Percentiles rank a stretch among this genome's conserved stretches.
Conservation (phyloP, 305 asterid genomes). For the Rubia balearica region DNA sequence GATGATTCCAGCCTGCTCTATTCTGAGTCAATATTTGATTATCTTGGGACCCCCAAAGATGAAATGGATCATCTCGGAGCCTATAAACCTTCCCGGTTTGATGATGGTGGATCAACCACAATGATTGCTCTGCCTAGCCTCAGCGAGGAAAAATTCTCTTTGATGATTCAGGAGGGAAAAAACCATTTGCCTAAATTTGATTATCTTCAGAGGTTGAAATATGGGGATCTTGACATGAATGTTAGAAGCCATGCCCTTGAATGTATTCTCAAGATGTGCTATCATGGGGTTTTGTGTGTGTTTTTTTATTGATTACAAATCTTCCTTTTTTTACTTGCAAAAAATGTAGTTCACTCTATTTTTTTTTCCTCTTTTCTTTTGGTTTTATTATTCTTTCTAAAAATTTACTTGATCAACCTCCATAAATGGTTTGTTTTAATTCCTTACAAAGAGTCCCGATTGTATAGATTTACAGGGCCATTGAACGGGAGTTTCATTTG, state of each 20-base stretch:
- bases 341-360: conserved; percentile 5
- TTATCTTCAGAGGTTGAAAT: conserved; percentile 61
- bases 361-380: too few species aligned
- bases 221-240: conserved; percentile 60
- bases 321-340: not conserved
- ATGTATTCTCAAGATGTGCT: conserved; percentile 70
- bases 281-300: not conserved
- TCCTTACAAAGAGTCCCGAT: too few species aligned
- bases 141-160: conserved; percentile 39
- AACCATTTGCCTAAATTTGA: conserved; percentile 47
- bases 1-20: conserved; percentile 45
- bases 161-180: conserved; percentile 53
- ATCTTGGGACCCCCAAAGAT: conserved; percentile 28
- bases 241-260: conserved; percentile 62
- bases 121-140: conserved; percentile 32
- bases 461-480: conserved; percentile 5
- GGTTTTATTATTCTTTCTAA: not conserved
- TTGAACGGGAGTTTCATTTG: not conserved
- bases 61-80: conserved; percentile 24
- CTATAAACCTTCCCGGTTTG: conserved; percentile 29
- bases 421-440: too few species aligned
- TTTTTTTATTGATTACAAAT: not conserved
- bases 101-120: conserved; percentile 31
- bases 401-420: not conserved
- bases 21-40: conserved; percentile 41